Base-by-base conservation (phyloP, 768 basidiomycete species). In the Cantharellus cinnabarinus region DNA sequence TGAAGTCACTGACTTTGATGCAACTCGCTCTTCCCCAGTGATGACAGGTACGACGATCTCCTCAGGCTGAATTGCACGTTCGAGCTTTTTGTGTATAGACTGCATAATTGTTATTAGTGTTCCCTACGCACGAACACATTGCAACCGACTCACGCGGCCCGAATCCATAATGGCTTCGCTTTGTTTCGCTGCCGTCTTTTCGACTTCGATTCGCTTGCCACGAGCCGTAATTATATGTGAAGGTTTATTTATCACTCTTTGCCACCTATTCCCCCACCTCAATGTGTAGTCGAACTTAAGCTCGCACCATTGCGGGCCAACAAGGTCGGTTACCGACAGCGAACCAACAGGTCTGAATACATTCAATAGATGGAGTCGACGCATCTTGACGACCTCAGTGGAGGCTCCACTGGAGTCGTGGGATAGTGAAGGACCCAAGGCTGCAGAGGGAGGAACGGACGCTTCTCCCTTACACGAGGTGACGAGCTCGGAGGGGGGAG, bases 221-320 rank as follows among this genome's bases (percentile, higher is more conserved):
- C 62, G 54, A 5, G 62, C 61, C 2, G 67, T 67, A 14, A 61
- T 63, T 58, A 72, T 68, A 2, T 61, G 56, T 0, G 59, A 58
- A 2, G 71, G 70, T 39, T 70, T 65, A n/a, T 68, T 56, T 1
- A 59, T 57, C 0, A 66, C 65, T 1, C 51, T 37, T n/a, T 35
- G 39, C 44, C 51, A 37, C 29, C 51, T n/a, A 4, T 42, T 14
- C 51, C 41, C 56, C 29, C 57, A 42, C 53, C 44, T 29, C 15
- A 58, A 35, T n/a, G 38, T 48, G 51, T 48, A 58, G 62, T 68
- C 60, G 58, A 69, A 68, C 58, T 69, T 66, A 5, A 68, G 67
- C 58, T 71, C 70, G 57, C 71, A 72, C 71, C 71, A 72, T 3
- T 66, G 57, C 0, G 70, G 68, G n/a, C 67, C 69, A 1, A 69